Conservation (phyloP, 345 rosid genomes). For the Melaleuca quinquenervia region DNA sequence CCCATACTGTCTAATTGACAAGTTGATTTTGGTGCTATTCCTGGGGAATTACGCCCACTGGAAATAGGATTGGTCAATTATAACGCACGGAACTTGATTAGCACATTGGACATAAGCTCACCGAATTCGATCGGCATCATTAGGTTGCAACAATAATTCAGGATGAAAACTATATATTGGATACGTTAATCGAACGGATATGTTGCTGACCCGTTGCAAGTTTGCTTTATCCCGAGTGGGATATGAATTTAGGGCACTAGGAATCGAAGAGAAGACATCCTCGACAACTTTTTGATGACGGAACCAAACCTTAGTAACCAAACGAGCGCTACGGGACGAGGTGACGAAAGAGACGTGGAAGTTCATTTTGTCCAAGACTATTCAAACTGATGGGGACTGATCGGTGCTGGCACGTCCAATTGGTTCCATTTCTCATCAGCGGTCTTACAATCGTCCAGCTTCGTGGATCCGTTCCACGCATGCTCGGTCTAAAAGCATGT, state of each 20-base stretch:
- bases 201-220: not conserved
- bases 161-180: not conserved
- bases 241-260: not conserved
- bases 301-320: not conserved
- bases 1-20: too few species aligned
- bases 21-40: not conserved
- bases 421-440: not conserved
- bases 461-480: not conserved
- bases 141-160: not conserved
- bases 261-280: not conserved
- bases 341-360: not conserved
- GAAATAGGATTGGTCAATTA: not conserved
- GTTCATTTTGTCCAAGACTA: not conserved
- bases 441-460: not conserved
- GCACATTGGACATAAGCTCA: not conserved
- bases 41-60: too few species aligned
- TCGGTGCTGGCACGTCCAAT: not conserved
- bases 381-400: not conserved
- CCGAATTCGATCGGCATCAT: not conserved
- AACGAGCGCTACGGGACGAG: not conserved
- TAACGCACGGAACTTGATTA: not conserved
- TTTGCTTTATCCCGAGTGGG: not conserved
- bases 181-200: too few species aligned
- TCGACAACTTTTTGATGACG: not conserved
- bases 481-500: not conserved